Evolutionary conservation across 352 stramenopile genomes (phyloP), one percentile per base, ranked within the genome.

Genomic region (Sclerospora graminicola): DNA sequence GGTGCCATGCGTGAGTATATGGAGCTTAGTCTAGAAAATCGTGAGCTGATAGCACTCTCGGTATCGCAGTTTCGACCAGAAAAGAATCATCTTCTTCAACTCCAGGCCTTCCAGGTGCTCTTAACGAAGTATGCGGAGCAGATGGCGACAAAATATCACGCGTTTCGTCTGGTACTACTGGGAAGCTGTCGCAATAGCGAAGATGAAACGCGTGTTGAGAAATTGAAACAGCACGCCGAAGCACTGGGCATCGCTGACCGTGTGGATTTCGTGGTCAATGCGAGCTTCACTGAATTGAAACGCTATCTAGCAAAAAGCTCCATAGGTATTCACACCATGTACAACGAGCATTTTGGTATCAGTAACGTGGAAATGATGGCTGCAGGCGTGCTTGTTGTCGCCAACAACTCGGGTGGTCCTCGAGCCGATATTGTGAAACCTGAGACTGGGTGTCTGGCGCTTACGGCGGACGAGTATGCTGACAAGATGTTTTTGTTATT

Each of bases 271-370:
- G 66, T 94, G 19, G 74, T 99, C 20, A 96, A 99, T 66, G 85
- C 91, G 26, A 94, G 87, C 16, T 99, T 96, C 45, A 57, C 63
- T 0, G 80, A 97, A 37, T 59, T 99, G 26, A 89, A 96, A 60
- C 44, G 75, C 14, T 92, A 84, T 37, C 60, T 99, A 14, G 60
- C 63, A 5, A 72, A 57, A 28, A 79, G 87, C 45, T 81, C 77
- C 6, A 84, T 99, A 14, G 97, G 97, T 3, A 57, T 99, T 5
- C 97, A 99, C 71, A 99, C 96, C 10, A 99, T 99, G 97, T 97
- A 95, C 74, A 98, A 99, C 47, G 97, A 99, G 64, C 97, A 99
- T 67, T 99, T 99, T 77, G 97, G 97, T 6, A 99, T 99, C 62
- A 95, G 94, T 37, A 93, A 99, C 23, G 97, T 99, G 31, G 97